These are phyloP conservation scores for Lactarius trivialis DNA, from an alignment of 768 basidiomycete species.

Conservation along the genomic window DNA sequence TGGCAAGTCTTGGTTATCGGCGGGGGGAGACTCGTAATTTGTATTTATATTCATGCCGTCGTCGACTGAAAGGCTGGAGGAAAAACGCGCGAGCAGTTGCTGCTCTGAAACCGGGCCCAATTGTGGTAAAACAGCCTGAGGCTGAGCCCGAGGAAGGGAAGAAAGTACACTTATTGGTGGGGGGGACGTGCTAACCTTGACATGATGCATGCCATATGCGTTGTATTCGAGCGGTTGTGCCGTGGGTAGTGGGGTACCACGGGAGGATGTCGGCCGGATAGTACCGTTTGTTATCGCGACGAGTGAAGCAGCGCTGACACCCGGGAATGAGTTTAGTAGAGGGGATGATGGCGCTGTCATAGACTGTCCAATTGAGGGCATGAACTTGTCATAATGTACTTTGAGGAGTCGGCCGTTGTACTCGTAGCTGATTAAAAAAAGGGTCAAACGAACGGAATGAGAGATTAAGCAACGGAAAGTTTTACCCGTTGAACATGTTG, in stretches of 20 bases:
- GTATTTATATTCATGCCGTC: neutral
- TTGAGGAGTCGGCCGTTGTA: slow-evolving; percentile 82
- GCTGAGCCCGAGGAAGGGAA: slow-evolving; percentile 11
- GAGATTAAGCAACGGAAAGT: neutral
- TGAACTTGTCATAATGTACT: slow-evolving; percentile 87
- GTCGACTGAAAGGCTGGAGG: neutral
- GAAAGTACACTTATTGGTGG: slow-evolving; percentile 5
- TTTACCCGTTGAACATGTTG: slow-evolving; percentile 85
- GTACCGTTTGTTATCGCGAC: slow-evolving; percentile 9
- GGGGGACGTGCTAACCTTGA: slow-evolving; percentile 1
- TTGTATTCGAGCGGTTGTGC: slow-evolving; percentile 8
- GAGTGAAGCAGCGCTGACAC: neutral
- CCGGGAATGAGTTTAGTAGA: slow-evolving; percentile 4
- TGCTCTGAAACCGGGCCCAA: neutral
- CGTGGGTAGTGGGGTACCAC: neutral
- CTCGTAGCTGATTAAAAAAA: slow-evolving; percentile 54
- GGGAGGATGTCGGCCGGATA: slow-evolving; percentile 9
- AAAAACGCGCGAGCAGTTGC: slow-evolving; percentile 6
- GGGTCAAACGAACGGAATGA: neutral
- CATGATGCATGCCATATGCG: neutral
- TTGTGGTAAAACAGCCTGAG: slow-evolving; percentile 2
- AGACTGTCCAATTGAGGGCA: slow-evolving; percentile 30
- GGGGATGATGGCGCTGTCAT: slow-evolving; percentile 22
- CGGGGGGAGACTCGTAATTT: slow-evolving; percentile 5
- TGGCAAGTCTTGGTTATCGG: slow-evolving; percentile 9